Conservation (phyloP, 768 basidiomycete genomes). For the Tulasnella sp. region DNA sequence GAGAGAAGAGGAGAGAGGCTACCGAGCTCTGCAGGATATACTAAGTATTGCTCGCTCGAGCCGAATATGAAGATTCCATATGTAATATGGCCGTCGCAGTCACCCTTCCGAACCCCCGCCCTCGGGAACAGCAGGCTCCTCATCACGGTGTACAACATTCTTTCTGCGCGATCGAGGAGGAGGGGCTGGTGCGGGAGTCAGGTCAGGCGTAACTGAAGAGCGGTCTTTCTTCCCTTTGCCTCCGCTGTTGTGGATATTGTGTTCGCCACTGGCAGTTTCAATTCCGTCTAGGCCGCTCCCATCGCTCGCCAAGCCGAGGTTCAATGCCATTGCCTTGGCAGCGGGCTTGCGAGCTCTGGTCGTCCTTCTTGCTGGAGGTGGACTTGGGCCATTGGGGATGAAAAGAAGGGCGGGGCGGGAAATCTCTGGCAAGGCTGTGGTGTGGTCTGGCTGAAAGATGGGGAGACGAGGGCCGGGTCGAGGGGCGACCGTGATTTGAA, state of each 20-base stretch:
- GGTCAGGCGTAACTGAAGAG: neutral
- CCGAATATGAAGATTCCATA: too few species aligned
- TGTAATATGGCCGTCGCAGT: slow-evolving; percentile 14
- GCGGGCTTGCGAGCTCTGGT: slow-evolving; percentile 23
- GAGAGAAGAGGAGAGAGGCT: too few species aligned
- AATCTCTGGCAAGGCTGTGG: slow-evolving; percentile 20
- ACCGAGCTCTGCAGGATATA: too few species aligned
- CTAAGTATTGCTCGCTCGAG: too few species aligned
- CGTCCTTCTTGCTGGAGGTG: slow-evolving; percentile 19
- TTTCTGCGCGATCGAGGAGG: slow-evolving; percentile 12
- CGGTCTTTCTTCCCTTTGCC: slow-evolving; percentile 5
- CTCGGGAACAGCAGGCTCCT: neutral
- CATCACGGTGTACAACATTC: slow-evolving; percentile 3
- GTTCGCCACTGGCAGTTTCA: slow-evolving; percentile 3
- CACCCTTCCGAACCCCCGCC: neutral
- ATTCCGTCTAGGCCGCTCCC: slow-evolving; percentile 20
- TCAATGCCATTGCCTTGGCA: slow-evolving; percentile 23
- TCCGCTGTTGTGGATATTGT: slow-evolving; percentile 9
- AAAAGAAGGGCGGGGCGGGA: slow-evolving; percentile 8
- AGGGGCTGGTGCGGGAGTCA: slow-evolving; percentile 10
- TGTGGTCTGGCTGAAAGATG: slow-evolving; percentile 26
- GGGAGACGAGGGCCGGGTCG: slow-evolving; percentile 22
- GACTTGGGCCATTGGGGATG: slow-evolving; percentile 9
- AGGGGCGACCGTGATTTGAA: slow-evolving; percentile 10
- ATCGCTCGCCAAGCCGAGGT: slow-evolving; percentile 22